Evolutionary conservation across 345 rosid genomes (phyloP), one percentile per base, ranked within the genome.

Genomic region (Acer yangbiense): DNA sequence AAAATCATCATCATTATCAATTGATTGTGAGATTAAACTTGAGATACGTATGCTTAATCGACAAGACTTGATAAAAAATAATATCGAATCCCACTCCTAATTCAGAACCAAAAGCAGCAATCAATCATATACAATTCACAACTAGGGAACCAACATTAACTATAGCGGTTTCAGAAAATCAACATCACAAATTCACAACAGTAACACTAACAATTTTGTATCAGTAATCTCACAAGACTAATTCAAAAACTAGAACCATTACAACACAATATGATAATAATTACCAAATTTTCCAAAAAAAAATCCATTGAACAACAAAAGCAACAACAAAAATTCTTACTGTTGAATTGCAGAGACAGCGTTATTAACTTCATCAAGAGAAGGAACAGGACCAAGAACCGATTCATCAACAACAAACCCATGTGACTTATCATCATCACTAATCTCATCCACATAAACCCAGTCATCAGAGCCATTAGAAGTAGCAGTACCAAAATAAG

Each of bases 321-420:
- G 6, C 32, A 72, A 52, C 65, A 54, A 64, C 23, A 65, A 27
- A 0, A 8, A 61, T 57, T 2, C 92, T 81, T 77, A 95, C 99
- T 83, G 85, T 29, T 83, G 87, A 72, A 95, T 84, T 18, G 98
- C 92, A 80, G 97, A 90, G 77, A 93, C 87, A 68, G 96, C 98
- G 5, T 68, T 75, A 5, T 90, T 86, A 68, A 95, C 95, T 87
- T 95, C 99, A 4, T 88, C 94, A 18, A 78, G 9, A 20, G 94
- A 90, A 69, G 98, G 99, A 82, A 85, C 89, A 78, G 89, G 79
- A 23, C 92, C 93, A 3, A 88, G 79, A 75, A 82, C 58, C 61
- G 63, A 82, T 60, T 90, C 91, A 80, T 88, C 88, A 69, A 65
- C 32, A 39, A 69, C 68, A 76, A n/a, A 43, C 67, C 74, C 77